These are phyloP conservation scores for Purpureocillium takamizusanense DNA, from an alignment of 2,329 filamentous ascomycete species.

Conservation along the genomic window DNA sequence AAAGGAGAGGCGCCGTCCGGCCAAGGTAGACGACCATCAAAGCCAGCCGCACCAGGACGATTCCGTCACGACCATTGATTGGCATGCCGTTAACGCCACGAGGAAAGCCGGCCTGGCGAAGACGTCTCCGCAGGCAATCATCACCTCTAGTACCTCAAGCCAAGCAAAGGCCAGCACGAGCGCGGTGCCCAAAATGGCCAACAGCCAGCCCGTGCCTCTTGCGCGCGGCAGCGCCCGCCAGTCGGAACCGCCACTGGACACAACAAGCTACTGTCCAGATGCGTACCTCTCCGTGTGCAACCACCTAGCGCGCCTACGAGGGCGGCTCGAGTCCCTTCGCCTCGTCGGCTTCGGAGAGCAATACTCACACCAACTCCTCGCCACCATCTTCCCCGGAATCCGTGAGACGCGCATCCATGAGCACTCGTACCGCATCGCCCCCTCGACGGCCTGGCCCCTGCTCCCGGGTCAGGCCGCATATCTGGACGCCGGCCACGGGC, in stretches of 20 bases:
- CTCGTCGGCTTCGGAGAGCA: slow-evolving; percentile 26
- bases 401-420: not conserved
- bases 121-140: not conserved
- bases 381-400: slow-evolving; percentile 14
- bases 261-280: slow-evolving; percentile 19
- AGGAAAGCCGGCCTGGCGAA: not conserved
- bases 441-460: slow-evolving; percentile 21
- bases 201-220: not conserved
- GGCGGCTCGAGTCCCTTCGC: slow-evolving; percentile 20
- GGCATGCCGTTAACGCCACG: not conserved
- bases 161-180: not conserved
- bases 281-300: slow-evolving; percentile 20
- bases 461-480: slow-evolving; percentile 18
- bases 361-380: slow-evolving; percentile 18
- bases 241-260: too few species aligned
- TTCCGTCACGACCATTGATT: slow-evolving; percentile 2
- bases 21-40: not conserved
- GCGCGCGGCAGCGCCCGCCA: slow-evolving; percentile 2
- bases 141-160: not conserved
- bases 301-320: slow-evolving; percentile 18
- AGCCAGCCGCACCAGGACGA: not conserved
- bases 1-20: too few species aligned
- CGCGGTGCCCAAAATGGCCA: not conserved
- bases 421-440: slow-evolving; percentile 18
- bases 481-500: slow-evolving; percentile 14